A percentile compares a stretch with the other conserved stretches of the same genome.
Evolutionary conservation across 1,284 basidiomycete genomes (phyloP).

Genomic region (Filobasidium uniguttulatum): DNA sequence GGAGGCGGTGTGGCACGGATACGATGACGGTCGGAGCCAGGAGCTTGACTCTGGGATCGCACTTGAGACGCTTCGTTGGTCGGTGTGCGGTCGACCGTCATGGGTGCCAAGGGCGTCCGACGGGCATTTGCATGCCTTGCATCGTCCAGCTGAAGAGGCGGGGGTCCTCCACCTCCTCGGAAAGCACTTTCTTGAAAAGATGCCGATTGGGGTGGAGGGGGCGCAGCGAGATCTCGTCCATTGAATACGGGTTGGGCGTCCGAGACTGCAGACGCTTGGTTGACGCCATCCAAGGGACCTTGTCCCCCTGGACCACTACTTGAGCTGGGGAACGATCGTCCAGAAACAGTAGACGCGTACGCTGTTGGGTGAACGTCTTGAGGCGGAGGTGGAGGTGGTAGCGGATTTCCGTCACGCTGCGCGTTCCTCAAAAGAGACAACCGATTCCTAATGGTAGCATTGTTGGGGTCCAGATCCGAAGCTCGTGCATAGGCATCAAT

Average conservation of each 20-base stretch:
- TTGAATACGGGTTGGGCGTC: conserved; percentile 13
- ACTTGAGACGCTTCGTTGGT: not conserved
- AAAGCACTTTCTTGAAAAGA: conserved; percentile 27
- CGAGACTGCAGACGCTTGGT: conserved; percentile 13
- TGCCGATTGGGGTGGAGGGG: conserved; percentile 17
- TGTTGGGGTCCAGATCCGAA: conserved; percentile 71
- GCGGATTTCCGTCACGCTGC: conserved; percentile 59
- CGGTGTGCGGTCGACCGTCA: conserved; percentile 60
- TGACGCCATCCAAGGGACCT: conserved; percentile 13
- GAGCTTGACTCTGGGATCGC: conserved; percentile 1
- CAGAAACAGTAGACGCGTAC: conserved; percentile 48
- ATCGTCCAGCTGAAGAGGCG: conserved; percentile 19
- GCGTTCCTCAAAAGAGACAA: conserved; percentile 64
- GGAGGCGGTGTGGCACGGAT: too few species aligned
- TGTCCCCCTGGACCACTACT: conserved; percentile 17
- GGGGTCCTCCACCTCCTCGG: conserved; percentile 30
- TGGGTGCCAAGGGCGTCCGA: conserved; percentile 61
- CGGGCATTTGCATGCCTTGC: conserved; percentile 16
- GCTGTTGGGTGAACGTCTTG: conserved; percentile 92
- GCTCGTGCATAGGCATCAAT: conserved; percentile 95
- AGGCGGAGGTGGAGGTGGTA: conserved; percentile 70
- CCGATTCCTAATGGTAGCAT: conserved; percentile 62
- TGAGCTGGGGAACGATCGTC: conserved; percentile 17
- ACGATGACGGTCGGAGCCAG: conserved; percentile 6
- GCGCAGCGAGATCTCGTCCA: conserved; percentile 29